A percentile compares a stretch with the other conserved stretches of the same genome.
phyloP scores from a whole-genome alignment of 257 asterid genomes.

The Dorcoceras hygrometricum region DNA sequence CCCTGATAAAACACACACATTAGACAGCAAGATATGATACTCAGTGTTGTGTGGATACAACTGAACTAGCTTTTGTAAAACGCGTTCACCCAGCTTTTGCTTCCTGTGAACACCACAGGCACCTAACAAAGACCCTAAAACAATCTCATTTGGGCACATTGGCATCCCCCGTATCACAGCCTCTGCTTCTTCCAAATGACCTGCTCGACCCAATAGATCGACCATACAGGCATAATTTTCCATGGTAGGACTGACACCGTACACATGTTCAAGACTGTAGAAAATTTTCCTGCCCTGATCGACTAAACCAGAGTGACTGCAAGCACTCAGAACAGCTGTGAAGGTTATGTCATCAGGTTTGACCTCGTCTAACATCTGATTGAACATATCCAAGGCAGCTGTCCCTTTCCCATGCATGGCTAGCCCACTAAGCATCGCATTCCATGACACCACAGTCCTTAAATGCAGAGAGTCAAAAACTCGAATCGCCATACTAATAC shows the following conservation, averaged over 20 bases:
- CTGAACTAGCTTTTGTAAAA: constrained; percentile 44
- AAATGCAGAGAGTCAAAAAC: constrained; percentile 44
- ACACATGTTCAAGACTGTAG: constrained; percentile 39
- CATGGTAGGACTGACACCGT: constrained; percentile 55
- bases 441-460: constrained; percentile 61
- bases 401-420: constrained; percentile 85
- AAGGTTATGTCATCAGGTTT: constrained; percentile 65
- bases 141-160: constrained; percentile 75
- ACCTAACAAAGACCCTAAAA: constrained; percentile 74
- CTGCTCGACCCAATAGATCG: constrained; percentile 75
- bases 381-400: constrained; percentile 45
- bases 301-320: constrained; percentile 84
- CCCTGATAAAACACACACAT: constrained; percentile 58
- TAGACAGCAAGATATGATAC: constrained; percentile 69
- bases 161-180: constrained; percentile 56
- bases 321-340: constrained; percentile 70
- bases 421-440: constrained; percentile 69
- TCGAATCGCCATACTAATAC: constrained; percentile 42
- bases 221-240: constrained; percentile 78
- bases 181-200: constrained; percentile 70
- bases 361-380: constrained; percentile 53
- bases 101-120: constrained; percentile 58
- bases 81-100: constrained; percentile 49
- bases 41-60: constrained; percentile 61
- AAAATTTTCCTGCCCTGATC: constrained; percentile 60